phyloP scores from a whole-genome alignment of 192 early-diverging fungal genomes.

The Backusella parvicylindrica region DNA sequence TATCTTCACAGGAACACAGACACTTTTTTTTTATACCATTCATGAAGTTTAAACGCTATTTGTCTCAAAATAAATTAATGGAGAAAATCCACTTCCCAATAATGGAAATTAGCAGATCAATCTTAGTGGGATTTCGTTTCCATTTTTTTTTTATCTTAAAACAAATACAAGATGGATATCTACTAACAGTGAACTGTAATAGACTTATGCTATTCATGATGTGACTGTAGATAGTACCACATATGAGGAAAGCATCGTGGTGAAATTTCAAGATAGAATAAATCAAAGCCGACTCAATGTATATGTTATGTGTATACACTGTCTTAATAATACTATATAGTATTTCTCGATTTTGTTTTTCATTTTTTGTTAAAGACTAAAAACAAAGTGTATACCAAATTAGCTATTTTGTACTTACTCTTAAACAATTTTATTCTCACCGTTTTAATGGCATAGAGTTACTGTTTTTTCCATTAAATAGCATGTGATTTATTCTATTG shows the following conservation, averaged over 20 bases:
- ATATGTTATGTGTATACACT: background rate
- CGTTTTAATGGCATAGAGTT: background rate
- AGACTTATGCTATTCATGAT: background rate
- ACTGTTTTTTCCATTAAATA: background rate
- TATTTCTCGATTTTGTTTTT: background rate
- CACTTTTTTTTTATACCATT: background rate
- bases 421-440: background rate
- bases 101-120: background rate
- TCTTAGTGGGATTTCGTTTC: background rate
- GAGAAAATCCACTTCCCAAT: background rate
- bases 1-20: slow-evolving; percentile 2
- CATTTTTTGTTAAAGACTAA: background rate
- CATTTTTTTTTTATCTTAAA: background rate
- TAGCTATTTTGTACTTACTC: background rate
- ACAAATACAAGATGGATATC: background rate
- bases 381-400: background rate
- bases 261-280: background rate
- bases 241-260: background rate
- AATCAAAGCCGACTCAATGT: background rate
- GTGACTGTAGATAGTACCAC: background rate
- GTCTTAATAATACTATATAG: background rate
- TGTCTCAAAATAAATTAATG: background rate
- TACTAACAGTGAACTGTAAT: background rate
- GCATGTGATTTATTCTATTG: background rate
- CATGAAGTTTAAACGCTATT: background rate